phyloP scores from a whole-genome alignment of 2,329 filamentous ascomycete species.

The Calonectria honghensis region DNA sequence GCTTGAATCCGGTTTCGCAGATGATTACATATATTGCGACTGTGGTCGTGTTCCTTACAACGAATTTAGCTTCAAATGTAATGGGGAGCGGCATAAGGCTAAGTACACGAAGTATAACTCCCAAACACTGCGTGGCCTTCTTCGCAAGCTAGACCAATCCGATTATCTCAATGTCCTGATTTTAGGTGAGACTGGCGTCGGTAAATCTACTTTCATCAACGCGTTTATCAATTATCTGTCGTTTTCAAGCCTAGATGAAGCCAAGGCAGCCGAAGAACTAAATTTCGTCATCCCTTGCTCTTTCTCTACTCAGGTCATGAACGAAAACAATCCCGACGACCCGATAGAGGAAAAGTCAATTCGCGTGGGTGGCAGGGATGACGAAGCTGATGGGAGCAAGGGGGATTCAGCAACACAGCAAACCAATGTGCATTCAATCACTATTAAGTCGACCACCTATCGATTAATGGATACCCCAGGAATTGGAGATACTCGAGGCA shows the following conservation, averaged over 20 bases:
- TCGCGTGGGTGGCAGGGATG: neutral
- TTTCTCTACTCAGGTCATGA: neutral
- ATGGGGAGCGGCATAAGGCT: neutral
- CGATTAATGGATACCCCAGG: neutral
- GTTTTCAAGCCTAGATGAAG: neutral
- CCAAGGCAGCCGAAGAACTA: neutral
- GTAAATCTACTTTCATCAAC: neutral
- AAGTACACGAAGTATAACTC: neutral
- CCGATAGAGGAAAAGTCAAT: neutral
- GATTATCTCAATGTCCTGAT: neutral
- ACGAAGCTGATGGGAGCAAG: neutral
- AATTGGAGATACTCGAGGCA: neutral
- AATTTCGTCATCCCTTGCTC: neutral
- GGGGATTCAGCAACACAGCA: conserved; percentile 6
- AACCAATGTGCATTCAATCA: neutral
- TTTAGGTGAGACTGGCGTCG: neutral
- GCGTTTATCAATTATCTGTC: neutral
- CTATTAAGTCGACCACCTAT: neutral
- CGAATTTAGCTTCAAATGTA: neutral
- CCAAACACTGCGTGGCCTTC: neutral
- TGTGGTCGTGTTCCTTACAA: neutral
- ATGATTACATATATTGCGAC: neutral
- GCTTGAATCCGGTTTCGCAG: neutral
- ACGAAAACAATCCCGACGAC: neutral
- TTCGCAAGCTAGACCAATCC: neutral